These are phyloP conservation scores for Polygonum aviculare DNA, from an alignment of 148 eudicot species.

Conservation along the genomic window DNA sequence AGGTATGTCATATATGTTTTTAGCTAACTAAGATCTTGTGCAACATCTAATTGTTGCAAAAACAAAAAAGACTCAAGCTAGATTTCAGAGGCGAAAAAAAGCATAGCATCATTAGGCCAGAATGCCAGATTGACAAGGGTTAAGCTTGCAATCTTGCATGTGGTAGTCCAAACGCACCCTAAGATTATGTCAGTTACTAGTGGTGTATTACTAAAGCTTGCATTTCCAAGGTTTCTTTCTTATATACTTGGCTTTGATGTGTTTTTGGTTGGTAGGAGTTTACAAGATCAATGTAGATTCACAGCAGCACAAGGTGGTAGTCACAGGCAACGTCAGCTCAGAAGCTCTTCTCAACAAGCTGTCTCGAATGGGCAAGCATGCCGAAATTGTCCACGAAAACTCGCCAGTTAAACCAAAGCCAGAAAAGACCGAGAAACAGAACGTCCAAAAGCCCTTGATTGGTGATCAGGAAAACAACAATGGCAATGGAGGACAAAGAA, in stretches of 20 bases:
- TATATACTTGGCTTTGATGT: not conserved
- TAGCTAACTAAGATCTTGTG: not conserved
- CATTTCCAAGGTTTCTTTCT: not conserved
- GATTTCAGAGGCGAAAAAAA: not conserved
- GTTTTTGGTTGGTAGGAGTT: constrained; percentile 36
- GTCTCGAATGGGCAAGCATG: constrained; percentile 51
- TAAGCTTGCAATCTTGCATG: too few relatives aligned
- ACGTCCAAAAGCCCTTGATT: not conserved
- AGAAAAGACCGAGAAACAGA: constrained; percentile 7
- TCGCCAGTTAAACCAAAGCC: constrained; percentile 4
- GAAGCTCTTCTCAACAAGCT: constrained; percentile 53
- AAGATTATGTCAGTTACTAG: too few relatives aligned
- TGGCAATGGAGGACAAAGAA: constrained; percentile 18
- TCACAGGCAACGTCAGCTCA: constrained; percentile 51
- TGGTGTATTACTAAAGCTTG: not conserved
- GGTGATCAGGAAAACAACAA: not conserved
- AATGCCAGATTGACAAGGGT: too few relatives aligned
- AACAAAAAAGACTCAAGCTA: not conserved
- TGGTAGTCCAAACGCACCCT: too few relatives aligned
- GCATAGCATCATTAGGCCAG: not conserved
- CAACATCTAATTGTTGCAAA: not conserved
- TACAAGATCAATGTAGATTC: constrained; percentile 56
- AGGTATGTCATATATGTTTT: constrained; percentile 22
- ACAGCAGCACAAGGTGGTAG: constrained; percentile 54
- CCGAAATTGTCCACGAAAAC: constrained; percentile 35